Base-by-base conservation (phyloP, 805 yeast species). In the Yarrowia sp. region DNA sequence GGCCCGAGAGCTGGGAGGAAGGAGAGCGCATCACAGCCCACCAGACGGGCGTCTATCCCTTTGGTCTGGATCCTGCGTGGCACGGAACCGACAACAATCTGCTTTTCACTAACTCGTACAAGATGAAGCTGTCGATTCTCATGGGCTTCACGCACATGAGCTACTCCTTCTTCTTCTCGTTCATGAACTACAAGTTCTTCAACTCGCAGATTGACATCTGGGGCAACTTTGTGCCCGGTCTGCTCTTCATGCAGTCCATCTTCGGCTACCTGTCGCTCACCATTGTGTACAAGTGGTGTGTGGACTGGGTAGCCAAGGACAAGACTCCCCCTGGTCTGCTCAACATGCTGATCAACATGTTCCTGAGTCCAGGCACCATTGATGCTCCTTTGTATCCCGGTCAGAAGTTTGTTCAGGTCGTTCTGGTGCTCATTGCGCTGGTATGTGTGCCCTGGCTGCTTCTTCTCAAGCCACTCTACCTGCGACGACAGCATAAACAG, bases 111-210 rank as follows among this genome's bases (percentile, higher is more conserved):
- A 94, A 94, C 77, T 92, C 97, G 1, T 94, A 90, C 77, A 94
- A 94, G 78, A 94, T 94, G 99, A 94, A 94, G 72, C 78, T 94
- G 65, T 92, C 98, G 4, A 87, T 94, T 61, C 78, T 94, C 69
- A 88, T 94, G 92, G 99, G 99, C 4, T 93, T 87, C 75, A 77
- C 80, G 41, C 99, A 94, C 76, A 94, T 94, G 99, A 78, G 93
- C 5, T 94, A 93, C 75, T 89, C 97, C 8, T 84, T 84, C 70
- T 73, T 83, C 72, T 92, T 92, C 72, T 90, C 97, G 19, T 80
- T 86, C 64, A 90, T 87, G 60, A 94, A 94, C 73, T 88, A 87
- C 68, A 70, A 82, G 25, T 81, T 80, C 70, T 89, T 84, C 78
- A 76, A 84, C 38, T 88, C 94, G 27, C 74, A 73, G 63, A 84